Conservation (phyloP, 2,329 filamentous ascomycete species). For the Pseudogymnoascus sp. region DNA sequence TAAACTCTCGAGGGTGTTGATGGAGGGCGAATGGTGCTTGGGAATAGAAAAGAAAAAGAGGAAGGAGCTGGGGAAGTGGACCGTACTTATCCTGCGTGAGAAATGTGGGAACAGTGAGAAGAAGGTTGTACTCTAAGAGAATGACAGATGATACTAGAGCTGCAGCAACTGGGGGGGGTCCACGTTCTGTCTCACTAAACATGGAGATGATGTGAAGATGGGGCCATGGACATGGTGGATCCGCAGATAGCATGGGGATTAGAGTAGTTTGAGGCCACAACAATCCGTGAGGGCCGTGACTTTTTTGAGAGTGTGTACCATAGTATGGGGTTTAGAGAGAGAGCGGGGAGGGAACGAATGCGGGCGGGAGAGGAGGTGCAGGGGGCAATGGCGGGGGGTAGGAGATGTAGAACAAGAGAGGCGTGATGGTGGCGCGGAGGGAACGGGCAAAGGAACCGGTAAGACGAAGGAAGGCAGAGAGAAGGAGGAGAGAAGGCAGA, state of each 20-base stretch:
- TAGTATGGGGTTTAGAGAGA: not conserved
- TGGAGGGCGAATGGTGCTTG: not conserved
- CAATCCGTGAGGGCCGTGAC: not conserved
- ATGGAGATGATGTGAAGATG: slow-evolving; percentile 1
- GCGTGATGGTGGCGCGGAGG: slow-evolving; percentile 11
- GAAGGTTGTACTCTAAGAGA: slow-evolving; percentile 5
- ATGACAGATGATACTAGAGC: not conserved
- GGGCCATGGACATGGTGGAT: not conserved
- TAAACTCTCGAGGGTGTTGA: slow-evolving; percentile 3
- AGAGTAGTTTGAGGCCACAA: not conserved
- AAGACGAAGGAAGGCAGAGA: not conserved
- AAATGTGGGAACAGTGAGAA: not conserved
- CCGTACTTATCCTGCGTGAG: not conserved
- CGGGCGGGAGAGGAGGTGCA: not conserved
- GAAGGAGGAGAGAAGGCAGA: not conserved
- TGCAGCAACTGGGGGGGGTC: not conserved
- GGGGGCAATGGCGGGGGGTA: not conserved
- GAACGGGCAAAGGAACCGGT: slow-evolving; percentile 12
- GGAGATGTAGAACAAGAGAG: not conserved
- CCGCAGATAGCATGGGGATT: slow-evolving; percentile 2
- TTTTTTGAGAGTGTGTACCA: not conserved
- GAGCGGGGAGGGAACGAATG: not conserved
- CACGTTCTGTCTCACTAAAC: not conserved
- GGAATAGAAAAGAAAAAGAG: not conserved
- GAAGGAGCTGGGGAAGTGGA: not conserved